These are phyloP conservation scores for Trifolium fragiferum DNA, from an alignment of 306 rosid species.

Conservation along the genomic window DNA sequence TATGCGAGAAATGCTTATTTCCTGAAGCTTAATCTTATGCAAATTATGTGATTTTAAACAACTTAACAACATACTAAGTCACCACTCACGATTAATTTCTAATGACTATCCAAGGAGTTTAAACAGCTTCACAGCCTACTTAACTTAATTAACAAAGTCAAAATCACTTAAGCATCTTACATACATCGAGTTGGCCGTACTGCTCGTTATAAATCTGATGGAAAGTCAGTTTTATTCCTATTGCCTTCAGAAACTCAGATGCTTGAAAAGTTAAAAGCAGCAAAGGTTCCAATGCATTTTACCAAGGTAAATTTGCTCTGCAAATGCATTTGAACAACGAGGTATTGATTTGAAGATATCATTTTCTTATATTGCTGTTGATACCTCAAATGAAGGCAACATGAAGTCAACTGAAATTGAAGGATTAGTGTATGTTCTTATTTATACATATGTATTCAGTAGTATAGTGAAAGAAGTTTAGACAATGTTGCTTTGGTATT, in stretches of 20 bases:
- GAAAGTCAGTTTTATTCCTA: constrained; percentile 81
- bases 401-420: constrained; percentile 46
- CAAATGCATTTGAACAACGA: constrained; percentile 27
- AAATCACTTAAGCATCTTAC: constrained; percentile 79
- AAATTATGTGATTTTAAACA: too few relatives aligned
- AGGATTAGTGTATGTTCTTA: constrained; percentile 56
- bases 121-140: too few relatives aligned
- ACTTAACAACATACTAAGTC: too few relatives aligned
- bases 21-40: too few relatives aligned
- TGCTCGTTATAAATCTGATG: constrained; percentile 80
- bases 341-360: constrained; percentile 23
- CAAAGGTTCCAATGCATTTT: constrained; percentile 72
- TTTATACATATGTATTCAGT: background rate
- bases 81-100: too few relatives aligned
- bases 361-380: constrained; percentile 34
- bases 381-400: constrained; percentile 45
- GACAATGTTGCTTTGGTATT: constrained; percentile 16
- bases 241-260: constrained; percentile 79
- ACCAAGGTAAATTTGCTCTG: constrained; percentile 62
- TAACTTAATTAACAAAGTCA: too few relatives aligned
- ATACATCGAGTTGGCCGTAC: constrained; percentile 99
- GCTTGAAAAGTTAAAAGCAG: constrained; percentile 73
- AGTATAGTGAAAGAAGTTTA: background rate
- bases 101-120: too few relatives aligned
- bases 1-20: too few relatives aligned